These are phyloP conservation scores for Pseudogymnoascus sp. DNA, from an alignment of 2,329 filamentous ascomycete genomes.

Conservation along the genomic window DNA sequence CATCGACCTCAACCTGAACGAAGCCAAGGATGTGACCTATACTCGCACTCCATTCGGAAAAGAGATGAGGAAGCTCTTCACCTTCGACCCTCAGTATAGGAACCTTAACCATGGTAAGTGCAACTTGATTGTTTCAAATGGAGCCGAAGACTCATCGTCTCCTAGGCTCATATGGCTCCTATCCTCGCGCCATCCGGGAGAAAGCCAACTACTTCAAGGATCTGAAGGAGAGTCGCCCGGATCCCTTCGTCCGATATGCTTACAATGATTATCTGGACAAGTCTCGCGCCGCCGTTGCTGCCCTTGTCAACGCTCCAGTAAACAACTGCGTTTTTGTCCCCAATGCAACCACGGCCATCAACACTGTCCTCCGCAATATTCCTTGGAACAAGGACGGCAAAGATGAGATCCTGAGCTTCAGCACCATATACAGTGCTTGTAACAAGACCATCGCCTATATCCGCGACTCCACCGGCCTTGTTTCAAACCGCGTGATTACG, in stretches of 20 bases:
- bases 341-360: constrained; percentile 74
- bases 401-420: constrained; percentile 74
- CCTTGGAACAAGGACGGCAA: constrained; percentile 49
- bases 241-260: constrained; percentile 67
- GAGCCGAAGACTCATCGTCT: neutral
- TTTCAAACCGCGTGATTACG: constrained; percentile 46
- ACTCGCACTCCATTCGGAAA: constrained; percentile 26
- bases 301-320: constrained; percentile 56
- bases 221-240: constrained; percentile 59
- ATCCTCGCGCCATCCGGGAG: constrained; percentile 55
- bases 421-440: constrained; percentile 70
- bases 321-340: constrained; percentile 67
- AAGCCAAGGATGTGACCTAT: constrained; percentile 16
- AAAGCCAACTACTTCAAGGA: constrained; percentile 60
- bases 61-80: constrained; percentile 30
- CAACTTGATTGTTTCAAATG: neutral
- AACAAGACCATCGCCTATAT: constrained; percentile 67
- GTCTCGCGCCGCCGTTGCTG: constrained; percentile 56
- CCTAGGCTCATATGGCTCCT: constrained; percentile 69
- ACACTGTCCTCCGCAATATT: constrained; percentile 73
- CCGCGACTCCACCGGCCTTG: constrained; percentile 22
- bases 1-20: constrained; percentile 11
- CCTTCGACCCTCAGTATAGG: constrained; percentile 26
- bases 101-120: constrained; percentile 32
- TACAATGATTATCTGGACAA: constrained; percentile 56